phyloP scores from a whole-genome alignment of 1,139 yeast genomes.

The Zygosaccharomyces sapae region DNA sequence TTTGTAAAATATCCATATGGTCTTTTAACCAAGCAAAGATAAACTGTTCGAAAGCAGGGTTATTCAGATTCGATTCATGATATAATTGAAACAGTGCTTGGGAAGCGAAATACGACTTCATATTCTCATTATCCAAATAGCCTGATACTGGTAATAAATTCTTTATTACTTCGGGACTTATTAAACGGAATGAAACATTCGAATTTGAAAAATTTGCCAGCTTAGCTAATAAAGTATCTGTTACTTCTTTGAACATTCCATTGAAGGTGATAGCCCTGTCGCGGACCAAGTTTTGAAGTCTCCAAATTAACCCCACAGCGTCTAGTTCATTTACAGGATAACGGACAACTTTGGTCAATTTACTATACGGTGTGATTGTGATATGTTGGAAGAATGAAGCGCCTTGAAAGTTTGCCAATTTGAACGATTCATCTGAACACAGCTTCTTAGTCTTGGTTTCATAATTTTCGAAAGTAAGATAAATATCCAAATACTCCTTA shows the following conservation, averaged over 20 bases:
- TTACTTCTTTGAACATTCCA: conserved; percentile 13
- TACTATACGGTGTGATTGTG: conserved; percentile 23
- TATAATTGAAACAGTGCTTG: conserved; percentile 13
- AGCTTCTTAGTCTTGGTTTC: conserved; percentile 18
- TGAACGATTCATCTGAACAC: conserved; percentile 9
- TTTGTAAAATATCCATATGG: conserved; percentile 1
- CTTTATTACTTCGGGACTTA: conserved; percentile 7
- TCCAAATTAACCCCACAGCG: conserved; percentile 43
- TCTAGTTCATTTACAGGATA: conserved; percentile 47
- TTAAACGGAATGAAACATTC: conserved; percentile 8
- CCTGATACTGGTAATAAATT: conserved; percentile 8
- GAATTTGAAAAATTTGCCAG: conserved; percentile 13
- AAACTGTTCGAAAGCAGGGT: conserved; percentile 11
- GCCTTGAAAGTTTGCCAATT: conserved; percentile 13
- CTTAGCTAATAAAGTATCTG: conserved; percentile 12
- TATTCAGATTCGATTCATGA: conserved; percentile 9
- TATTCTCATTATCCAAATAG: neutral
- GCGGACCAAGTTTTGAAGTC: conserved; percentile 37
- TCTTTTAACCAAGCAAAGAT: conserved; percentile 13
- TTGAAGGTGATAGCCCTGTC: conserved; percentile 22
- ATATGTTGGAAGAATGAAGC: conserved; percentile 34
- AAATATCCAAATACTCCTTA: conserved; percentile 11
- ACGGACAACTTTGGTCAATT: conserved; percentile 28
- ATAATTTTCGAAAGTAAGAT: conserved; percentile 23
- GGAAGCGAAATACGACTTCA: conserved; percentile 11